phyloP scores from a whole-genome alignment of 1,284 basidiomycete species.

The Tylopilus orsonianus region DNA sequence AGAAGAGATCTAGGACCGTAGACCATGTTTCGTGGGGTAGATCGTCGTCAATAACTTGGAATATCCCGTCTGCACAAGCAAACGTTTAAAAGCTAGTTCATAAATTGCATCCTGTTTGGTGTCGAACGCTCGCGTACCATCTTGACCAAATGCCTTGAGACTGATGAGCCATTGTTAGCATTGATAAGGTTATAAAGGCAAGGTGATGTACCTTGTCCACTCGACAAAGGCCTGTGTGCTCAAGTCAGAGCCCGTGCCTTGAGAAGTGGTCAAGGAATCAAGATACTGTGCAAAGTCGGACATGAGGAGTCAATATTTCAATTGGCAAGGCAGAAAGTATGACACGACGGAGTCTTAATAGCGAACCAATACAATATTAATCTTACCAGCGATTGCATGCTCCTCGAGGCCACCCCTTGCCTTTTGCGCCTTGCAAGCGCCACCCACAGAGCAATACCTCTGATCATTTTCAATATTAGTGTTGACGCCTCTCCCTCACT shows the following conservation, averaged over 20 bases:
- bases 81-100: conserved; percentile 6
- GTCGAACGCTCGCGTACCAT: conserved; percentile 18
- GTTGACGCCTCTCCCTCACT: neutral
- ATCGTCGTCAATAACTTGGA: conserved; percentile 15
- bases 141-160: conserved; percentile 10
- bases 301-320: no score
- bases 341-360: no score
- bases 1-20: conserved; percentile 35
- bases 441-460: neutral
- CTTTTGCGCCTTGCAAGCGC: neutral
- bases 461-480: neutral
- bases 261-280: conserved; percentile 22
- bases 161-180: conserved; percentile 25
- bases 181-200: conserved; percentile 6
- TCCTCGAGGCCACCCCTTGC: neutral
- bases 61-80: conserved; percentile 16
- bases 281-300: conserved; percentile 25
- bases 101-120: neutral
- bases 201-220: conserved; percentile 27
- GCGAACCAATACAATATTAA: no score
- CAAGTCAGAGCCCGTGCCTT: conserved; percentile 10
- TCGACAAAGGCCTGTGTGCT: conserved; percentile 20
- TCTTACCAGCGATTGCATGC: no score
- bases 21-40: conserved; percentile 17
- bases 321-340: no score